Conservation (phyloP, 208 protist genomes). For the Crithidia brevicula region DNA sequence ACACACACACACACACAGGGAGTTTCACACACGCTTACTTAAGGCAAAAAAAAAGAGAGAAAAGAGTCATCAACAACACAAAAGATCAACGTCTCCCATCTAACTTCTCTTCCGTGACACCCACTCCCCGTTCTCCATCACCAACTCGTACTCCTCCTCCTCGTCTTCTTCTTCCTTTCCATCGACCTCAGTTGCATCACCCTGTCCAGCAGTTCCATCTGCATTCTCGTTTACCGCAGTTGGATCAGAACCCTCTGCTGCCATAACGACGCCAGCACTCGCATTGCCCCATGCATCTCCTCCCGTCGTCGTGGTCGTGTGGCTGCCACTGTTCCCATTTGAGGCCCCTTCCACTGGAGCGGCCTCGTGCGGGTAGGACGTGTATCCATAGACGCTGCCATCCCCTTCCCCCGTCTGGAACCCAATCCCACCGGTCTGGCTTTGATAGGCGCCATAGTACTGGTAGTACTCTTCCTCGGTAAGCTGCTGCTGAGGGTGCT, state of each 20-base stretch:
- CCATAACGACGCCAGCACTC: neutral
- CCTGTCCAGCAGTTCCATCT: neutral
- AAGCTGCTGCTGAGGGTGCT: conserved; percentile 51
- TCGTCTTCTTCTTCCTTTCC: conserved; percentile 57
- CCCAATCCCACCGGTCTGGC: conserved; percentile 23
- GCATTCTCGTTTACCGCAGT: neutral
- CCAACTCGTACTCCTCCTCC: conserved; percentile 67
- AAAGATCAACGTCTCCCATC: neutral
- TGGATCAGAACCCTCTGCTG: neutral
- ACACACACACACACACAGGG: too few relatives aligned
- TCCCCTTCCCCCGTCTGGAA: conserved; percentile 13
- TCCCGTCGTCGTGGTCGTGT: too few relatives aligned
- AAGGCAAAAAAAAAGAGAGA: conserved; percentile 1
- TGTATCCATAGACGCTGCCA: neutral
- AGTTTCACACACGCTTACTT: too few relatives aligned
- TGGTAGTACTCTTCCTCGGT: conserved; percentile 39
- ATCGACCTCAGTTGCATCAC: neutral
- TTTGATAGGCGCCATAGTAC: conserved; percentile 36
- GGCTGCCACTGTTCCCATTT: too few relatives aligned
- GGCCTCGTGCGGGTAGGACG: neutral
- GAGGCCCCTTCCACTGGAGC: too few relatives aligned
- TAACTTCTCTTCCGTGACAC: conserved; percentile 29
- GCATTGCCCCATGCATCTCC: too few relatives aligned
- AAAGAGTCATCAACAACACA: neutral
- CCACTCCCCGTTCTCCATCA: conserved; percentile 72